Conservation (phyloP, 805 yeast species). For the Blastobotrys americana region DNA sequence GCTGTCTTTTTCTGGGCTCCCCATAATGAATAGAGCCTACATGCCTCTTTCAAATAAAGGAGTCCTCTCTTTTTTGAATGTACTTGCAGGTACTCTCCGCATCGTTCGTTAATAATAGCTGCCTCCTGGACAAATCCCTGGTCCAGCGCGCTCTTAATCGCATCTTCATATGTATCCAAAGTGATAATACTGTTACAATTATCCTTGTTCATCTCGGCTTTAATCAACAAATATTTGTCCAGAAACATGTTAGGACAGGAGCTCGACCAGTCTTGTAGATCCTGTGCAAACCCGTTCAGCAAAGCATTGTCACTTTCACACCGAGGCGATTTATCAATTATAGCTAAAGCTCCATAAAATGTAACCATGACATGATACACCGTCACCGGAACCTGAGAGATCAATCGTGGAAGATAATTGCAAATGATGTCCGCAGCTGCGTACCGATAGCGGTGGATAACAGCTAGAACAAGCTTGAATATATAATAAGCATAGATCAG, state of each 20-base stretch:
- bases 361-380: constrained; percentile 21
- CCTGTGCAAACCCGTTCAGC: constrained; percentile 21
- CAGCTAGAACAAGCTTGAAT: constrained; percentile 19
- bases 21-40: constrained; percentile 20
- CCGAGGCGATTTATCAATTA: constrained; percentile 22
- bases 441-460: constrained; percentile 18
- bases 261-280: constrained; percentile 33
- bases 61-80: constrained; percentile 35
- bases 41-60: constrained; percentile 34
- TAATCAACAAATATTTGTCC: constrained; percentile 33
- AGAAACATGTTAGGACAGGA: constrained; percentile 35
- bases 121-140: constrained; percentile 33
- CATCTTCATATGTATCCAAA: constrained; percentile 40
- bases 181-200: constrained; percentile 32
- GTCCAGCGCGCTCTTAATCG: constrained; percentile 36
- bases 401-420: constrained; percentile 17
- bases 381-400: constrained; percentile 19
- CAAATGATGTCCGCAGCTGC: constrained; percentile 21
- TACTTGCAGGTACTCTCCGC: constrained; percentile 30
- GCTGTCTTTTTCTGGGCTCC: constrained; percentile 21
- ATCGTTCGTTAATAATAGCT: constrained; percentile 37
- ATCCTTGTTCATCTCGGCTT: constrained; percentile 30
- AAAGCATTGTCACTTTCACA: constrained; percentile 21
- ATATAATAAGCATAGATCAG: constrained; percentile 20
- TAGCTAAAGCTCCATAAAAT: constrained; percentile 23